Base-by-base conservation (phyloP, 2,329 filamentous ascomycete species). In the Rhynchosporium agropyri region DNA sequence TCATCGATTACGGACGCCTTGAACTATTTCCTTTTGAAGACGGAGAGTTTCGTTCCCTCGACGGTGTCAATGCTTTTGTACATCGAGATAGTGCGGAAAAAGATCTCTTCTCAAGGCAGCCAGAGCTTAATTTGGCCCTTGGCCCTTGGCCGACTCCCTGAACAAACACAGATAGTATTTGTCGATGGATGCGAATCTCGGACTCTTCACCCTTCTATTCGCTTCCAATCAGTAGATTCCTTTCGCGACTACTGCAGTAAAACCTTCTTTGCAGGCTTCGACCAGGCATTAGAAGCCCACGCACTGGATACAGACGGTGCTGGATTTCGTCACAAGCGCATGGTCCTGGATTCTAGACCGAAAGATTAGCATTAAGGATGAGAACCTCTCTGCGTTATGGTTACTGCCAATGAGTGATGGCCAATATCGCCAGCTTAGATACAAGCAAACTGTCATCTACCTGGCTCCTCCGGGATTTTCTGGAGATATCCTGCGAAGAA, bases 321-420 rank as follows among this genome's bases (percentile, higher is more conserved):
- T 10, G n/a, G 13, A 5, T 63, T 63, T 69, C 54, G 59, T 66
- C 13, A 20, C 55, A 2, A 63, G 64, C 15, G 40, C 54, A 0
- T 67, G 65, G 66, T 40, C 15, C 0, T 72, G 70, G 60, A 69
- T 74, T 29, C 61, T 49, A 29, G 49, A 53, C 5, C 67, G 66
- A 48, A 43, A 29, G 0, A n/a, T 67, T 49, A 46, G 64, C 29
- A 49, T 69, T 9, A 20, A 46, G 13, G 53, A 64, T 56, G 42
- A 58, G 8, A 36, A 57, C 7, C 15, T 71, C 13, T 63, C 60
- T 28, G 38, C 33, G 26, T 57, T 74, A 12, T 74, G 73, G 73
- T 62, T 74, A 4, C 45, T 74, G 8, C 73, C 72, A 1, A 43
- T 71, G 4, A 63, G 61, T 31, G 69, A 70, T 50, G 62, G 68